phyloP scores from a whole-genome alignment of 1,139 yeast genomes.

The Zhuliangozyma blackwelliae region DNA sequence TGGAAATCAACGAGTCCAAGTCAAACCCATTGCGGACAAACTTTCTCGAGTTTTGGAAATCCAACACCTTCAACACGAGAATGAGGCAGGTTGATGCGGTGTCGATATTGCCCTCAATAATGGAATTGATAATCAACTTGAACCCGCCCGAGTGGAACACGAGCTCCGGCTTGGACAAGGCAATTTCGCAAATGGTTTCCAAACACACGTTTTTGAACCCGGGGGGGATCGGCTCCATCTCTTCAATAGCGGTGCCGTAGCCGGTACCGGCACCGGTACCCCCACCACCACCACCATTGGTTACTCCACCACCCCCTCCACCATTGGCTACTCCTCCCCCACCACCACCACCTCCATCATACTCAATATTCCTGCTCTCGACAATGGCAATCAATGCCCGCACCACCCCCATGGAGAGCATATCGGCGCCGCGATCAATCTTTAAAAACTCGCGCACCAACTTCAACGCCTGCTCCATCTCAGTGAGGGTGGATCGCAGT shows the following conservation, averaged over 20 bases:
- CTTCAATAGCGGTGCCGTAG: not conserved
- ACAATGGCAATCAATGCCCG: conserved; percentile 71
- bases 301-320: too few species aligned
- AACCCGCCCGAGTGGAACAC: conserved; percentile 66
- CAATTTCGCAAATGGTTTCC: conserved; percentile 71
- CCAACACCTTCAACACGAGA: conserved; percentile 57
- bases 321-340: not conserved
- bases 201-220: conserved; percentile 49
- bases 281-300: too few species aligned
- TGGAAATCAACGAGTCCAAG: conserved; percentile 57
- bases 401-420: conserved; percentile 61
- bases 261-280: too few species aligned
- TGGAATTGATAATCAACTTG: conserved; percentile 50
- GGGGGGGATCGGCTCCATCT: conserved; percentile 25
- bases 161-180: conserved; percentile 57
- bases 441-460: conserved; percentile 61
- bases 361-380: conserved; percentile 35
- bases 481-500: conserved; percentile 44
- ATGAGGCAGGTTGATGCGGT: conserved; percentile 53
- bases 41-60: conserved; percentile 53
- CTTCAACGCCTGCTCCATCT: conserved; percentile 76
- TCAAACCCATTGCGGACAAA: conserved; percentile 61
- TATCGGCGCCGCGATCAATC: conserved; percentile 51
- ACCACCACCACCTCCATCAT: conserved; percentile 2
- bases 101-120: conserved; percentile 61